A percentile compares a stretch with the other conserved stretches of the same genome.
These are phyloP conservation scores for Rhizophora mangle DNA, from an alignment of 345 rosid genomes.

Conservation along the genomic window DNA sequence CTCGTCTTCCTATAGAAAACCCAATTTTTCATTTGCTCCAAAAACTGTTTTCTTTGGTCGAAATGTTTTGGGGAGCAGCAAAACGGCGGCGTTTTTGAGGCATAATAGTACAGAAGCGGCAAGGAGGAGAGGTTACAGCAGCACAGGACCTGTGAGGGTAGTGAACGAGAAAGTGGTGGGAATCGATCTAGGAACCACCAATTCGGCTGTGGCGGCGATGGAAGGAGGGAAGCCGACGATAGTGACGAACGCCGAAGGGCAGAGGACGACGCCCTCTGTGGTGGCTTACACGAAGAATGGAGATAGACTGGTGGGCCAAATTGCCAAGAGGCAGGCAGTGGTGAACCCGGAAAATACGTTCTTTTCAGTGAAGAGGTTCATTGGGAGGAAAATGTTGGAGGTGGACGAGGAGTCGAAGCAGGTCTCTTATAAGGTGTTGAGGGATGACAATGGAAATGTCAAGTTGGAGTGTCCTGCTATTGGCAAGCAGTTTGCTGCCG, in stretches of 20 bases:
- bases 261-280: conserved; percentile 94
- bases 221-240: conserved; percentile 99
- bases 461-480: conserved; percentile 93
- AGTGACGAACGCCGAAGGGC: conserved; percentile 94
- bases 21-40: conserved; percentile 19
- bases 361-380: conserved; percentile 96
- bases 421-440: conserved; percentile 75
- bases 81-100: conserved; percentile 49
- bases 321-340: conserved; percentile 95
- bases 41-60: conserved; percentile 61
- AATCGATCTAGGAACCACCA: conserved; percentile 93
- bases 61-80: conserved; percentile 20
- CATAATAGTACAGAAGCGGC: conserved; percentile 18
- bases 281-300: conserved; percentile 92
- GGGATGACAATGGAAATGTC: conserved; percentile 92
- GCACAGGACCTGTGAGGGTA: conserved; percentile 58
- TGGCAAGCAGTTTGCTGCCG: conserved; percentile 90
- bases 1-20: conserved; percentile 25
- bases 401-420: conserved; percentile 96
- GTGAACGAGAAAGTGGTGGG: conserved; percentile 91
- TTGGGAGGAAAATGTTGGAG: conserved; percentile 95
- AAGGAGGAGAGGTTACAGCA: conserved; percentile 39
- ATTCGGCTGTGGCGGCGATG: conserved; percentile 99
- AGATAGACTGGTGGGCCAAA: conserved; percentile 91
- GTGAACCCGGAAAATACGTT: conserved; percentile 99